Base-by-base conservation (phyloP, 2,329 filamentous ascomycete species). In the Diplodia scrobiculata region DNA sequence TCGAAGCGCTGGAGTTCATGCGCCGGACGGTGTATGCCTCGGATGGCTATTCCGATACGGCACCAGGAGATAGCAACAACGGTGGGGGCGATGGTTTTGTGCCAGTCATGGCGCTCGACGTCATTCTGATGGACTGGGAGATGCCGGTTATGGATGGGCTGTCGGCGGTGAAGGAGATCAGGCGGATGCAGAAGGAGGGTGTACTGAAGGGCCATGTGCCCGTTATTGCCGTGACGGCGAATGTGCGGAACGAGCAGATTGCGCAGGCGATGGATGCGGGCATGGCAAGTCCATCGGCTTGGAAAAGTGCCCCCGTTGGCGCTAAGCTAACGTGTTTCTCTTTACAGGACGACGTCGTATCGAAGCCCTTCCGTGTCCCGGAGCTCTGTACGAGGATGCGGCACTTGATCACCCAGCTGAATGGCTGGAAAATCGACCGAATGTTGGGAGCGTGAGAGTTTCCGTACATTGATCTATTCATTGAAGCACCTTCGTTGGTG, bases 331-430 rank as follows among this genome's bases (percentile, higher is more conserved):
- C 10, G 47, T 17, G 7, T 38, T 47, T 27, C 1, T 41, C 29
- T 25, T 38, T 14, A 41, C 29, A 80, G 79, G 88, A 92, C 75
- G 88, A 89, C 76, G 86, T 92, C 54, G 89, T 94, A 36, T 88
- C 89, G 1, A 94, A 94, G 73, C 91, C 91, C 2, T 94, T 93
- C 73, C 68, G 72, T 1, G 72, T 76, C 29, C 68, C 68, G 1
- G 74, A 75, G 55, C 62, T 76, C 5, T 50, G 41, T 13, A 21
- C 4, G 29, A 27, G 58, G n/a, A 62, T 62, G 58, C 45, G 29
- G 10, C 17, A 5, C 6, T 25, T 62, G 41, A 50, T 62, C 1
- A 7, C 6, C 5, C 32, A 29, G 14, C 45, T 62, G 13, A 25
- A 21, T 27, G n/a, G 29, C 5, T 50, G n/a, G 36, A 19, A 45